Base-by-base conservation (phyloP, 2,329 filamentous ascomycete species). In the Neurospora sp. region DNA sequence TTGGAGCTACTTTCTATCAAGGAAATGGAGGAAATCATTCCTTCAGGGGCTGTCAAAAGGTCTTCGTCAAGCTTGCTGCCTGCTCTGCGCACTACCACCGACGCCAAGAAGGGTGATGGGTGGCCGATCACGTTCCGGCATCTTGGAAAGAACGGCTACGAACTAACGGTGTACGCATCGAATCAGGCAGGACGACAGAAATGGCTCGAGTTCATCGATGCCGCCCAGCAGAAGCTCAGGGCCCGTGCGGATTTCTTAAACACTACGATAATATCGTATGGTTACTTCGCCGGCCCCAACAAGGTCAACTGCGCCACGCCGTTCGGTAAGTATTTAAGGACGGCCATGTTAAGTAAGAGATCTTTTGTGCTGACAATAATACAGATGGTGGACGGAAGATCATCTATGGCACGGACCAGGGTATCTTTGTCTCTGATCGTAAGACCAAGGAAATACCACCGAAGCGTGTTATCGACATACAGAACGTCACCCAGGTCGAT, bases 51-150 rank as follows among this genome's bases (percentile, higher is more conserved):
- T 66, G 84, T 93, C 40, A 98, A 97, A 82, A 87, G 96, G 68
- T 90, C 94, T 15, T 96, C 95, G 0, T 96, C 93, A 2, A 95
- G 93, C 78, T 84, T 98, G 76, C 88, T 96, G 66, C 84, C 86
- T 42, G 82, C 84, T 68, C 81, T 86, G 66, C 80, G 85, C 67
- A 80, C 81, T 70, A 82, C 82, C 68, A 77, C 79, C 2, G 84
- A 85, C 66, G 87, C 90, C 74, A 89, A 86, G 78, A 87, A 87
- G 75, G 81, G 82, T 62, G 93, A 97, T 75, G 93, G 92, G 66
- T 96, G 93, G 82, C 96, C 96, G 0, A 96, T 99, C 72, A 98
- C 95, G 1, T 99, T 99, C 85, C 90, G 92, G 75, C 93, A 97
- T 84, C 86, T 99, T 71, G 96, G 96, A 67, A 97, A 97, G 81